Conservation (phyloP, 73 alveolate genomes). For the Paramecium sonneborni region DNA sequence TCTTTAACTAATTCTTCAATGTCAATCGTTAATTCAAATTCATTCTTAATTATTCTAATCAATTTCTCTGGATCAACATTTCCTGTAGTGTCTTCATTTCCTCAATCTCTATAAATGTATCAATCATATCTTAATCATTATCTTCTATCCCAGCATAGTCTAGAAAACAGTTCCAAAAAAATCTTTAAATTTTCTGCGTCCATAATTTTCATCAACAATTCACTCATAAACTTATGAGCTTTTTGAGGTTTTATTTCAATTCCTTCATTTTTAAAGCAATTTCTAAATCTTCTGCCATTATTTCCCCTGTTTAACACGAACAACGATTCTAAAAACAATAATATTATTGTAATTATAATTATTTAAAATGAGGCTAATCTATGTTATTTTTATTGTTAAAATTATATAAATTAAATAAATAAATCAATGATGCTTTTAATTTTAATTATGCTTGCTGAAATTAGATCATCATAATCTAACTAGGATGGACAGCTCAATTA, state of each 20-base stretch:
- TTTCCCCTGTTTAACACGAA: too few relatives aligned
- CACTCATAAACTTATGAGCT: conserved; percentile 17
- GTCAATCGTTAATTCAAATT: conserved; percentile 83
- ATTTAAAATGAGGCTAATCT: too few relatives aligned
- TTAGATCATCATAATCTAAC: not conserved
- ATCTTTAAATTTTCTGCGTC: not conserved
- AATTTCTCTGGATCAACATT: conserved; percentile 84
- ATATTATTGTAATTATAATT: too few relatives aligned
- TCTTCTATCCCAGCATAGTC: conserved; percentile 58
- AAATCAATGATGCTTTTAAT: not conserved
- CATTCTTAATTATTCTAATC: conserved; percentile 88
- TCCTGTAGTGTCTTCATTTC: conserved; percentile 90
- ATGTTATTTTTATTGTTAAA: too few relatives aligned
- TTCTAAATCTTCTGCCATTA: conserved; percentile 16
- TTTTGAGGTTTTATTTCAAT: not conserved
- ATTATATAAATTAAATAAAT: not conserved
- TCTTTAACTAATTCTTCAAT: conserved; percentile 76
- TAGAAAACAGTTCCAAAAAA: not conserved
- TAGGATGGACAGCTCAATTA: not conserved
- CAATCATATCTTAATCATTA: conserved; percentile 76
- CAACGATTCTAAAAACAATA: too few relatives aligned
- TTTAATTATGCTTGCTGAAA: not conserved
- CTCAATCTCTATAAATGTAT: conserved; percentile 97
- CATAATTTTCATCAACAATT: not conserved
- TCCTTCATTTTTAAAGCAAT: not conserved